Base-by-base conservation (phyloP, 441 rosid species). In the Erodium chrysanthum region DNA sequence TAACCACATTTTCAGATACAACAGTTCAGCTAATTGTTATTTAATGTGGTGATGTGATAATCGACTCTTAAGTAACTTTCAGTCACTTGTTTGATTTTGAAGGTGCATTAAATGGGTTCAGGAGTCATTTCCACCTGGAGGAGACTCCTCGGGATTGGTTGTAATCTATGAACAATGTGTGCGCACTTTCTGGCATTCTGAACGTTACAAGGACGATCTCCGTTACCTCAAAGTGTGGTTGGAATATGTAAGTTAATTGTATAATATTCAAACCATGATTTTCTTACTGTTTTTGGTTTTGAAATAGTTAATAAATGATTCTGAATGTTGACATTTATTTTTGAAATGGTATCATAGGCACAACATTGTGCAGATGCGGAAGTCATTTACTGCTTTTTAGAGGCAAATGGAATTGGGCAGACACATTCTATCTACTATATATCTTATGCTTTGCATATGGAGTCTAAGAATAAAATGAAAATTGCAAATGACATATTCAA, bases 21-120 rank as follows among this genome's bases (percentile, higher is more conserved):
- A 10, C 15, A 5, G 52, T n/a, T 50, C 7, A 17, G 56, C 15
- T n/a, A 50, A n/a, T 50, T 15, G 20, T 15, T 50, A n/a, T 15
- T 17, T 0, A n/a, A 50, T 50, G 48, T n/a, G 54, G 21, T 46
- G 54, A 6, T 46, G 54, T n/a, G 5, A n/a, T 67, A 22, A 52
- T 9, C 9, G 52, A n/a, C 33, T 56, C 9, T 10, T 20, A 9
- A 29, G n/a, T 52, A 21, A 33, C 27, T 66, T 46, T 18, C 9
- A n/a, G 59, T 0, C 50, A 18, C 50, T 54, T 21, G 2, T 20
- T 0, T 65, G 46, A 0, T 8, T 50, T 29, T 77, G 31, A 75
- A 92, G 97, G 81, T 91, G 97, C 67, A 88, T 93, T 15, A 93
- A 89, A 73, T 93, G 96, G 96, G 89, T 93, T 58, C 97, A 90